Percentiles rank a stretch among this genome's conserved stretches.
Evolutionary conservation across 1,284 basidiomycete genomes (phyloP).

Genomic region (Lentinula novae-zelandiae): DNA sequence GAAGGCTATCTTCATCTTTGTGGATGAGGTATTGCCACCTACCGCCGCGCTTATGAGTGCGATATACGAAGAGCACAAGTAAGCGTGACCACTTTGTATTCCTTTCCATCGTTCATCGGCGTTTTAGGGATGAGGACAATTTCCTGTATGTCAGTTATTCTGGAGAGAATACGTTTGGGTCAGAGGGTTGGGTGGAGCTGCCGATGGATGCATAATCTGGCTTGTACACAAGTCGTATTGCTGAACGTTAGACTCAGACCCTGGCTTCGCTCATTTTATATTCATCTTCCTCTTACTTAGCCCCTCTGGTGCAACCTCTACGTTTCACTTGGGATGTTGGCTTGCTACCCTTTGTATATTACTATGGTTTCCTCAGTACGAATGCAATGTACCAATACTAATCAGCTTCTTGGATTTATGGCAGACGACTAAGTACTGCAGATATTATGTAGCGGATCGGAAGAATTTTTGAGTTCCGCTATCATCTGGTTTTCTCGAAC

Average conservation of each 20-base stretch:
- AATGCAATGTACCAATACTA: constrained; percentile 13
- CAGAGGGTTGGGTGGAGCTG: constrained; percentile 46
- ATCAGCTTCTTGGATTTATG: neutral
- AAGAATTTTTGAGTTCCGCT: neutral
- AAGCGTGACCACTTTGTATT: constrained; percentile 24
- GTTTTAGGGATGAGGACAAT: constrained; percentile 85
- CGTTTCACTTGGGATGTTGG: constrained; percentile 19
- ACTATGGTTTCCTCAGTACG: constrained; percentile 18
- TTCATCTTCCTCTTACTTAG: constrained; percentile 6
- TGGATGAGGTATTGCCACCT: constrained; percentile 97
- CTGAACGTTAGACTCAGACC: constrained; percentile 20
- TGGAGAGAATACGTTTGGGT: constrained; percentile 94
- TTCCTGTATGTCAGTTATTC: constrained; percentile 97
- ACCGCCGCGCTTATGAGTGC: constrained; percentile 98
- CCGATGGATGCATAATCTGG: constrained; percentile 38
- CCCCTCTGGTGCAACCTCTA: constrained; percentile 13
- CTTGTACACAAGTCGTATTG: constrained; percentile 15
- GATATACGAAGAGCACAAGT: constrained; percentile 99
- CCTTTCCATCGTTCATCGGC: constrained; percentile 18
- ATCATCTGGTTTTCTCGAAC: neutral
- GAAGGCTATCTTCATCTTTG: constrained; percentile 99
- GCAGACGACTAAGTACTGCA: neutral
- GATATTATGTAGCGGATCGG: no score
- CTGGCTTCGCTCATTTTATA: constrained; percentile 13
- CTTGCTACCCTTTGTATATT: constrained; percentile 27